Conservation (phyloP, 441 rosid genomes). For the Manihot esculenta region DNA sequence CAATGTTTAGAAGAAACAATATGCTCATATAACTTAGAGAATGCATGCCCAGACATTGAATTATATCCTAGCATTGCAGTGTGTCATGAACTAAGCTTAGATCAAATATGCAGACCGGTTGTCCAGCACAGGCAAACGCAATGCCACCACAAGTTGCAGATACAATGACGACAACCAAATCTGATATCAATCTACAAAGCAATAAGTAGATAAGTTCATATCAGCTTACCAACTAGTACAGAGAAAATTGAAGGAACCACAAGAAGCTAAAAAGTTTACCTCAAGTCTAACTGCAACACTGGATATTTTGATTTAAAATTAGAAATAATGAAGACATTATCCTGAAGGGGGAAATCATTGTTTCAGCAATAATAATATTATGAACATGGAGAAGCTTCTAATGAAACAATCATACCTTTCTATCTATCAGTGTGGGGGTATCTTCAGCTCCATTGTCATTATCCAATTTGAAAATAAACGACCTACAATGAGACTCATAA, state of each 20-base stretch:
- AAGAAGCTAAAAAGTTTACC: conserved; percentile 37
- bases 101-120: conserved; percentile 67
- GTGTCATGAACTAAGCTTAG: conserved; percentile 30
- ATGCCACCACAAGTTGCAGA: conserved; percentile 98
- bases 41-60: conserved; percentile 26
- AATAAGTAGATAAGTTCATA: conserved; percentile 18
- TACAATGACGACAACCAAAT: conserved; percentile 87
- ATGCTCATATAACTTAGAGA: conserved; percentile 9
- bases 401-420: conserved; percentile 51
- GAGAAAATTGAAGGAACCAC: conserved; percentile 13
- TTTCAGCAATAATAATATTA: neutral
- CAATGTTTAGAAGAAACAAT: neutral
- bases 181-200: conserved; percentile 74
- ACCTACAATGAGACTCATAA: conserved; percentile 39
- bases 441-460: conserved; percentile 79
- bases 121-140: conserved; percentile 97
- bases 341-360: conserved; percentile 42
- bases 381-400: conserved; percentile 1
- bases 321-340: conserved; percentile 86
- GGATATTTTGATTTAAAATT: conserved; percentile 93
- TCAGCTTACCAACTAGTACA: conserved; percentile 19
- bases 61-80: conserved; percentile 34
- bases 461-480: conserved; percentile 77
- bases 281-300: conserved; percentile 79
- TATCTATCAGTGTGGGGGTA: conserved; percentile 78